A percentile compares a stretch with the other conserved stretches of the same genome.
Conservation (phyloP, 225 moss, liverwort and hornwort species). For the Polytrichum formosum region DNA sequence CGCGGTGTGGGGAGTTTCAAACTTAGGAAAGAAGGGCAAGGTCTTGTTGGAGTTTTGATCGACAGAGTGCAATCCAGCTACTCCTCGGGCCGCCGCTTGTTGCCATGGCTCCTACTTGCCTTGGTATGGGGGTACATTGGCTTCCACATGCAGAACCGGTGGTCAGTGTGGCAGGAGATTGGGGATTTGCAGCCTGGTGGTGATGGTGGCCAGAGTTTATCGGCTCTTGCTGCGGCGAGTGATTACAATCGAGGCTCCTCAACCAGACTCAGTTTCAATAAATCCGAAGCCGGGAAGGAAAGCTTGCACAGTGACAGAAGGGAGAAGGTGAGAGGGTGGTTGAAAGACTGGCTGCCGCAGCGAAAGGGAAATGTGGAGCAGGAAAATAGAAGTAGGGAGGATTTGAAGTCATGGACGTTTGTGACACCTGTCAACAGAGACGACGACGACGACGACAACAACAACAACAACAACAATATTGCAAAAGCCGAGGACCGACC, state of each 20-base stretch:
- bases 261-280: conserved; percentile 10
- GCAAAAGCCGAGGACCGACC: background rate
- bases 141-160: conserved; percentile 45
- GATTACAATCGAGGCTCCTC: background rate
- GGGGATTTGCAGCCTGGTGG: conserved; percentile 5
- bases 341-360: background rate
- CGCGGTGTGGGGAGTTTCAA: conserved; percentile 11
- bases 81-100: conserved; percentile 20
- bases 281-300: conserved; percentile 4
- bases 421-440: too few relatives aligned
- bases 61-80: conserved; percentile 6
- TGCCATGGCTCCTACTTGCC: conserved; percentile 56
- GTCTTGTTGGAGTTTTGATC: conserved; percentile 3
- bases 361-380: conserved; percentile 6
- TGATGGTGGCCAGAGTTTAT: conserved; percentile 7
- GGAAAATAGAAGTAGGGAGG: conserved; percentile 3
- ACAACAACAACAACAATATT: too few relatives aligned
- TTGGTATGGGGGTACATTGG: conserved; percentile 53
- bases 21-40: conserved; percentile 20
- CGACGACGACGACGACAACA: too few relatives aligned
- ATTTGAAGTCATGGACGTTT: background rate
- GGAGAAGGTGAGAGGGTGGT: conserved; percentile 8
- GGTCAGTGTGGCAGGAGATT: conserved; percentile 26
- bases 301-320: background rate
- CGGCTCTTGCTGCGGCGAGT: conserved; percentile 6